Evolutionary conservation across 2,329 filamentous ascomycete genomes (phyloP).

Genomic region (Mycosphaerella sp.): DNA sequence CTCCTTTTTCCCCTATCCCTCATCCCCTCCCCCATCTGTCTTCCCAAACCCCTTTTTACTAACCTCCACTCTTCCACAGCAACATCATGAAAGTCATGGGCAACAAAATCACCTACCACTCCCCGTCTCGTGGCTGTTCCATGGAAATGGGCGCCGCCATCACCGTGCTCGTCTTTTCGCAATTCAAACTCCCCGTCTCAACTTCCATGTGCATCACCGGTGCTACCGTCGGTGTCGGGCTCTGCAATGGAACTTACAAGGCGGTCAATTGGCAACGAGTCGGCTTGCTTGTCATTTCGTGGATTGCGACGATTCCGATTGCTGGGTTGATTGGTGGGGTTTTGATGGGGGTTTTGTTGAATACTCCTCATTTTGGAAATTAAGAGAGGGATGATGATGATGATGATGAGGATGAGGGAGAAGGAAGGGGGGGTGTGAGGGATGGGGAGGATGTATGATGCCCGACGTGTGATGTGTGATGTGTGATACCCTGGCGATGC

Average conservation of each 20-base stretch:
- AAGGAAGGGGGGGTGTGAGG: too few species aligned
- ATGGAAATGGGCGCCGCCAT: conserved; percentile 57
- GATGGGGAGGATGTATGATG: too few species aligned
- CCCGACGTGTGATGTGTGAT: too few species aligned
- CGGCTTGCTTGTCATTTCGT: conserved; percentile 53
- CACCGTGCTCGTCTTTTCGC: conserved; percentile 58
- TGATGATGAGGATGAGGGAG: not conserved
- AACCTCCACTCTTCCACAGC: not conserved
- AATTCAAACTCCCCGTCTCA: conserved; percentile 56
- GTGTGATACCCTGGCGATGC: too few species aligned
- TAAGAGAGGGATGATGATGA: not conserved
- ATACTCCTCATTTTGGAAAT: conserved; percentile 46
- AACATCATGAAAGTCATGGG: conserved; percentile 54
- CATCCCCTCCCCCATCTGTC: not conserved
- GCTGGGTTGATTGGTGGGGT: conserved; percentile 53
- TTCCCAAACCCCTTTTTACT: not conserved
- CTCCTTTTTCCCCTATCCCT: not conserved
- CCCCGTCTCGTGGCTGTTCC: conserved; percentile 48
- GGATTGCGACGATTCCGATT: conserved; percentile 55
- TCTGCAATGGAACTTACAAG: conserved; percentile 53
- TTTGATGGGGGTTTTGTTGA: conserved; percentile 57
- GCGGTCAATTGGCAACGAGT: conserved; percentile 60
- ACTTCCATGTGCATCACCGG: conserved; percentile 61
- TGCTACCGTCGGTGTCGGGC: conserved; percentile 56
- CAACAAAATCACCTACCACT: conserved; percentile 55